Conservation (phyloP, 352 stramenopile species). For the Ophiocytium majus region DNA sequence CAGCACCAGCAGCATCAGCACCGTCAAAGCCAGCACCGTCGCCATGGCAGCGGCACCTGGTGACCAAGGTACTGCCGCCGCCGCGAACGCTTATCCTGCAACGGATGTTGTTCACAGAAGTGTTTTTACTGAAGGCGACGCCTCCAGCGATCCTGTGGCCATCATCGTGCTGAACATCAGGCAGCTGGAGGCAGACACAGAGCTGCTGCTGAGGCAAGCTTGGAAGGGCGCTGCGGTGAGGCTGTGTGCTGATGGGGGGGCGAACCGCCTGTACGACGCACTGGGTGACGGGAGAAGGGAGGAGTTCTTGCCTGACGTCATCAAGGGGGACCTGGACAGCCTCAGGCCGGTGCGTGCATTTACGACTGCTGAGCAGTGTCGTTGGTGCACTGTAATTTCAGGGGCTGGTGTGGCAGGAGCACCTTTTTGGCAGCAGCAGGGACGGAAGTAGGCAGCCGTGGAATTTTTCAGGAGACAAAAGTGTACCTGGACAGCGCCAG, state of each 20-base stretch:
- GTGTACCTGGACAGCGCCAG: too few relatives aligned
- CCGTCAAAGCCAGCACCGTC: too few relatives aligned
- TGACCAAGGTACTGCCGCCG: not conserved
- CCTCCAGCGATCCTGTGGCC: not conserved
- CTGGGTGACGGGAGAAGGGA: constrained; percentile 38
- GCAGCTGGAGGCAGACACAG: not conserved
- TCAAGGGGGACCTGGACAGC: constrained; percentile 92
- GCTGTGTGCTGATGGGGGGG: constrained; percentile 88
- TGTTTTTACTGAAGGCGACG: not conserved
- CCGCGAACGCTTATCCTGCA: too few relatives aligned
- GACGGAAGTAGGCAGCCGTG: too few relatives aligned
- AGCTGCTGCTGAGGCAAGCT: constrained; percentile 21
- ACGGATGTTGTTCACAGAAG: not conserved
- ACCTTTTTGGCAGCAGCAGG: too few relatives aligned
- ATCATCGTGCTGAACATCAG: not conserved
- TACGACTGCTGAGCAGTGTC: too few relatives aligned
- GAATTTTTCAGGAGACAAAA: too few relatives aligned
- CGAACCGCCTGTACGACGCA: constrained; percentile 85
- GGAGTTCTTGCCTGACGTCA: constrained; percentile 73
- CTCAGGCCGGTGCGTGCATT: constrained; percentile 70
- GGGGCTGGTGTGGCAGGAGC: too few relatives aligned
- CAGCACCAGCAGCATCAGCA: too few relatives aligned
- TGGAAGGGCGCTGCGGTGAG: constrained; percentile 33
- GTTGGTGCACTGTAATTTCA: too few relatives aligned
- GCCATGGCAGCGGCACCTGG: not conserved